phyloP scores from a whole-genome alignment of 371 early-diverging fungal species.

The Lichtheimia ornata region DNA sequence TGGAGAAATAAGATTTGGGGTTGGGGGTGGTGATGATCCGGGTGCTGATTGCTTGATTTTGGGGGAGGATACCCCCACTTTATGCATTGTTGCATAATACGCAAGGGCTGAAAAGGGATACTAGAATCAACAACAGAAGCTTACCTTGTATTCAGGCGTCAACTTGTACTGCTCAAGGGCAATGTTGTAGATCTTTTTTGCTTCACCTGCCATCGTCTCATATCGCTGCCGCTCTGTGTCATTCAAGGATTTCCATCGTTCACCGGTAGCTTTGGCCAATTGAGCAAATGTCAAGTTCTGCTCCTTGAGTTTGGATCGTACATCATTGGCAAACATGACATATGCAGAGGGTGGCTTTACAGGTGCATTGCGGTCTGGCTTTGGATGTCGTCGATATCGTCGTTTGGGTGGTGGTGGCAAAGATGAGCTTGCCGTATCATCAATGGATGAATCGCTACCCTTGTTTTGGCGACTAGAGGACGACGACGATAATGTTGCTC shows the following conservation, averaged over 20 bases:
- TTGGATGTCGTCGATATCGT: conserved; percentile 56
- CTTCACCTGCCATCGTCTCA: conserved; percentile 40
- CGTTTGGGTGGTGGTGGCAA: conserved; percentile 18
- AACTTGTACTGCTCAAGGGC: conserved; percentile 35
- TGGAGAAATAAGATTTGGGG: no score
- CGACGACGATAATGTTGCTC: not conserved
- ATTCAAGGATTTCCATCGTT: conserved; percentile 46
- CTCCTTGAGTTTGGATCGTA: conserved; percentile 39
- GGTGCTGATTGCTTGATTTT: no score
- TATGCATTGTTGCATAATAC: no score
- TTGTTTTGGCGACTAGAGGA: not conserved
- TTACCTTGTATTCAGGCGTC: conserved; percentile 36
- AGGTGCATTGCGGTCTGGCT: conserved; percentile 55
- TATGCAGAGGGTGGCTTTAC: conserved; percentile 59
- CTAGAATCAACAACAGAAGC: not conserved
- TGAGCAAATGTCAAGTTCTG: conserved; percentile 49
- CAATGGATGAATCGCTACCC: conserved; percentile 14
- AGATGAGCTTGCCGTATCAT: not conserved
- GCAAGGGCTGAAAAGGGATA: no score
- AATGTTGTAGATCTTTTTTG: conserved; percentile 42
- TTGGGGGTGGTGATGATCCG: no score
- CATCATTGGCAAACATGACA: conserved; percentile 54
- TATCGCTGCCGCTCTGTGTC: conserved; percentile 30
- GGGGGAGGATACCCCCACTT: no score
- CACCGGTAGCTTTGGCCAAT: conserved; percentile 52